These are phyloP conservation scores for Claviceps digitariae DNA, from an alignment of 2,329 filamentous ascomycete species.

Conservation along the genomic window DNA sequence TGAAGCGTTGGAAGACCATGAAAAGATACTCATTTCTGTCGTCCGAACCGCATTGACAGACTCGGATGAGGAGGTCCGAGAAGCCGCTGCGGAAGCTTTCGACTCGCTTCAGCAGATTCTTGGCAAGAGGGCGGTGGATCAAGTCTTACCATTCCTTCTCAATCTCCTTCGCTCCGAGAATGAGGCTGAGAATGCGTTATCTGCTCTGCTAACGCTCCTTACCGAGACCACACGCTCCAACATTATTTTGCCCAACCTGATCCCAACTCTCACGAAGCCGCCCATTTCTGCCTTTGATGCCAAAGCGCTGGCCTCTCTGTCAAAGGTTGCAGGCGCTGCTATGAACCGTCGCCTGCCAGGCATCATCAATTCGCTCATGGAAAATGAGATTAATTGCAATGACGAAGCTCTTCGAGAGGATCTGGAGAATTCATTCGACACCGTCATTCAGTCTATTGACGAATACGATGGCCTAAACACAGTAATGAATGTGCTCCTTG, in stretches of 20 bases:
- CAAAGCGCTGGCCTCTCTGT: slow-evolving; percentile 80
- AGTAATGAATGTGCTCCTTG: slow-evolving; percentile 84
- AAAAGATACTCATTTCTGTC: slow-evolving; percentile 88
- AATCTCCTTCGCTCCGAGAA: slow-evolving; percentile 76
- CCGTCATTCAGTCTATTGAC: slow-evolving; percentile 82
- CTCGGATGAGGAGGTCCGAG: slow-evolving; percentile 75
- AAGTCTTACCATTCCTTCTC: slow-evolving; percentile 85
- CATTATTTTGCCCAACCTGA: slow-evolving; percentile 89
- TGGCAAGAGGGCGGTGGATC: slow-evolving; percentile 88
- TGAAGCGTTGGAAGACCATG: slow-evolving; percentile 84
- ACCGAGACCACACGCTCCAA: slow-evolving; percentile 90
- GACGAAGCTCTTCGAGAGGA: slow-evolving; percentile 63
- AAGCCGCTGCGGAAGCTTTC: slow-evolving; percentile 93
- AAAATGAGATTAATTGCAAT: slow-evolving; percentile 68
- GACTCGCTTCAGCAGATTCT: slow-evolving; percentile 87
- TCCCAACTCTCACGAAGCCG: slow-evolving; percentile 79
- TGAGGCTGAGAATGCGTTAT: slow-evolving; percentile 81
- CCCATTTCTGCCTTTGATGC: slow-evolving; percentile 94
- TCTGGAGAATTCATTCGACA: slow-evolving; percentile 70
- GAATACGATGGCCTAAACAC: slow-evolving; percentile 93
- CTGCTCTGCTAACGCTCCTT: slow-evolving; percentile 82
- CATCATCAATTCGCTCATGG: slow-evolving; percentile 88
- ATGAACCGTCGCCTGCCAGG: slow-evolving; percentile 84
- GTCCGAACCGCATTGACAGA: slow-evolving; percentile 89
- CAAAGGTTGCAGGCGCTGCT: slow-evolving; percentile 75